Evolutionary conservation across 768 basidiomycete species (phyloP).

Genomic region (Tulasnella sp.): DNA sequence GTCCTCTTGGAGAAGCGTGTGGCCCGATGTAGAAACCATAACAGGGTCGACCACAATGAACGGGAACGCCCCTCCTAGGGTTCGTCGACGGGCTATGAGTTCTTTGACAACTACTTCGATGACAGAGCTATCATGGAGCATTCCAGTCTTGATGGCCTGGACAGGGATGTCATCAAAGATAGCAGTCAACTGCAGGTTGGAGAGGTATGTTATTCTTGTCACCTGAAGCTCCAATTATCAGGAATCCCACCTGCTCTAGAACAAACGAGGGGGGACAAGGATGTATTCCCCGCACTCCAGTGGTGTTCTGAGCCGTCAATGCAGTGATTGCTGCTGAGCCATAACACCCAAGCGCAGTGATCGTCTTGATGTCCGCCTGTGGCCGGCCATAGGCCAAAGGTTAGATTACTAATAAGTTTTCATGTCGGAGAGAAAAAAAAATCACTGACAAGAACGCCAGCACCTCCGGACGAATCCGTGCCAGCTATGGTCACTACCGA

Average conservation of each 20-base stretch:
- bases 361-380: slow-evolving; percentile 86
- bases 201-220: neutral
- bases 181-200: slow-evolving; percentile 59
- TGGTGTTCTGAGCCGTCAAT: slow-evolving; percentile 87
- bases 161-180: slow-evolving; percentile 74
- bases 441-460: slow-evolving; percentile 77
- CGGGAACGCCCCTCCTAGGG: slow-evolving; percentile 41
- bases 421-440: neutral
- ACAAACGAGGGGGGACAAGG: slow-evolving; percentile 71
- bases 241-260: slow-evolving; percentile 62
- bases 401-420: neutral
- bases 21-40: slow-evolving; percentile 87
- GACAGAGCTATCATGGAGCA: slow-evolving; percentile 70
- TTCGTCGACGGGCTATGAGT: slow-evolving; percentile 48
- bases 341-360: slow-evolving; percentile 76
- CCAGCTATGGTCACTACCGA: slow-evolving; percentile 73
- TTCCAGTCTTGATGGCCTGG: slow-evolving; percentile 83
- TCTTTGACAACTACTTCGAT: slow-evolving; percentile 56
- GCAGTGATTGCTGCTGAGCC: slow-evolving; percentile 84
- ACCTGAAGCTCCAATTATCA: neutral
- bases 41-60: slow-evolving; percentile 83
- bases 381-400: too few relatives aligned
- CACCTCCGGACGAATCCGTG: slow-evolving; percentile 82
- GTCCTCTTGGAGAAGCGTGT: slow-evolving; percentile 67
- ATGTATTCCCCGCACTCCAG: slow-evolving; percentile 76